Evolutionary conservation across 2,329 filamentous ascomycete species (phyloP).

Genomic region (Trichoderma brevicompactum): DNA sequence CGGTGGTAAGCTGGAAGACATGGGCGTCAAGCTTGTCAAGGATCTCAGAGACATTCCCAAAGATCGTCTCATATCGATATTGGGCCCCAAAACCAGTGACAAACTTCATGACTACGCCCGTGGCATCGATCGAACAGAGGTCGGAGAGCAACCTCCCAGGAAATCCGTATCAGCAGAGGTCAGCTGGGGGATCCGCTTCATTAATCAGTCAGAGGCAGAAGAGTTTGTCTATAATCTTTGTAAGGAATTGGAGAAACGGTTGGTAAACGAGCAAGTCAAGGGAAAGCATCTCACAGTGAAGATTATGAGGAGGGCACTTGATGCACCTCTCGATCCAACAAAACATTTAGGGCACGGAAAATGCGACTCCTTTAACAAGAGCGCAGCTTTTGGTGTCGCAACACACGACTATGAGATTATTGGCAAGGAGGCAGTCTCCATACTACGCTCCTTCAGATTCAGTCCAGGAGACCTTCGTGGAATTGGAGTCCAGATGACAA

Average conservation of each 20-base stretch:
- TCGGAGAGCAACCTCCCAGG: constrained; percentile 81
- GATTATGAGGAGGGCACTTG: constrained; percentile 83
- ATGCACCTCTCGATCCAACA: constrained; percentile 86
- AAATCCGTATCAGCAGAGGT: constrained; percentile 98
- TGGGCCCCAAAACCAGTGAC: constrained; percentile 92
- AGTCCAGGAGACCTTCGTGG: constrained; percentile 92
- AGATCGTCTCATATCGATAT: constrained; percentile 70
- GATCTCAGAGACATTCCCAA: constrained; percentile 79
- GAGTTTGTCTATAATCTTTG: constrained; percentile 87
- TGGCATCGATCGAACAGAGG: constrained; percentile 83
- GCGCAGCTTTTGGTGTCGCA: constrained; percentile 77
- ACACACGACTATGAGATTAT: constrained; percentile 75
- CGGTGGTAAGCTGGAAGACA: constrained; percentile 82
- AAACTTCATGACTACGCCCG: constrained; percentile 89
- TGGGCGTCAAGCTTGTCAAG: constrained; percentile 79
- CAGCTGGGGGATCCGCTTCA: constrained; percentile 96
- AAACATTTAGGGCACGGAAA: constrained; percentile 96
- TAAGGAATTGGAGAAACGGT: constrained; percentile 78
- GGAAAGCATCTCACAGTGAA: constrained; percentile 91
- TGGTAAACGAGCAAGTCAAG: constrained; percentile 82
- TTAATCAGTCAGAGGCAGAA: constrained; percentile 89
- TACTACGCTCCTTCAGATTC: constrained; percentile 80
- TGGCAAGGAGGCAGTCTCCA: constrained; percentile 80
- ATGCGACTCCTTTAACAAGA: constrained; percentile 94
- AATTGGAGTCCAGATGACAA: constrained; percentile 90